A percentile compares a stretch with the other conserved stretches of the same genome.
Conservation (phyloP, 208 protist species). For the Acanthamoeba comandoni region DNA sequence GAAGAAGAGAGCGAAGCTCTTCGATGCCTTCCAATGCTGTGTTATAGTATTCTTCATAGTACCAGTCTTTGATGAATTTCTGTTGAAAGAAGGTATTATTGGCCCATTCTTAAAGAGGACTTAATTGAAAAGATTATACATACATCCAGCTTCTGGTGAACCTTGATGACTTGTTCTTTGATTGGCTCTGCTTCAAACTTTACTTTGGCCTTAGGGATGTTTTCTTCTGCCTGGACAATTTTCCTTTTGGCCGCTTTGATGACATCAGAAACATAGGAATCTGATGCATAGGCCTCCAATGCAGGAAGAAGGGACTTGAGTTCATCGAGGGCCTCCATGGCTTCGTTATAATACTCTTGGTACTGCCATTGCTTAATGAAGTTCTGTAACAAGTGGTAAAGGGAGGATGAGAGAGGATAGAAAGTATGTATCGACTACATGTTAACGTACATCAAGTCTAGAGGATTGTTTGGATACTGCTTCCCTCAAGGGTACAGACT, state of each 20-base stretch:
- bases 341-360: conserved; percentile 44
- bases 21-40: conserved; percentile 50
- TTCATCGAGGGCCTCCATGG: conserved; percentile 28
- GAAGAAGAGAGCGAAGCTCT: conserved; percentile 6
- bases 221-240: conserved; percentile 3
- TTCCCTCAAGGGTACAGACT: background rate
- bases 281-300: conserved; percentile 7
- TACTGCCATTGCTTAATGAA: conserved; percentile 3
- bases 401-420: background rate
- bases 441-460: conserved; percentile 10
- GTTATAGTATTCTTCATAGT: conserved; percentile 37
- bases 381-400: background rate
- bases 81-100: background rate
- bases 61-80: background rate
- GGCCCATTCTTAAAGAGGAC: background rate
- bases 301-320: conserved; percentile 6
- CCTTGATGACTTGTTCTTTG: background rate
- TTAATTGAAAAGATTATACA: background rate
- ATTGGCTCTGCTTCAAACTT: background rate
- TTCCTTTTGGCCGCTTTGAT: conserved; percentile 23
- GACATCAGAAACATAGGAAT: background rate
- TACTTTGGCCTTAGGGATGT: conserved; percentile 7
- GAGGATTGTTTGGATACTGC: background rate
- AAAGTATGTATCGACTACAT: background rate
- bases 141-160: background rate